Conservation (phyloP, 768 basidiomycete species). For the Lanmaoa pseudosensibilis region DNA sequence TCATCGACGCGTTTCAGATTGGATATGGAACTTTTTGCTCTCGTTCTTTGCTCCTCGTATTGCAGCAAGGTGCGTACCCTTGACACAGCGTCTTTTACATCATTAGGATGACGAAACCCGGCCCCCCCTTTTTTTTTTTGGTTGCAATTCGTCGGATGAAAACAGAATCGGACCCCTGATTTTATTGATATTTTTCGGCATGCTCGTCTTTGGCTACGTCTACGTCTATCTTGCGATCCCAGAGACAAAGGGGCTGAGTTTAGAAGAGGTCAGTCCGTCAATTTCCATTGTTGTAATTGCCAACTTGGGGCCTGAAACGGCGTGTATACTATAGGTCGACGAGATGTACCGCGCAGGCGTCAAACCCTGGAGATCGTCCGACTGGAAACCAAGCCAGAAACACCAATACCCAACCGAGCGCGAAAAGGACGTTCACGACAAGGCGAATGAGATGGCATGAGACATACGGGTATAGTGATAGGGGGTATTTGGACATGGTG, state of each 20-base stretch:
- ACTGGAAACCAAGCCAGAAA: conserved; percentile 53
- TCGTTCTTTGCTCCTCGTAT: conserved; percentile 73
- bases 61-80: conserved; percentile 43
- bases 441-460: neutral
- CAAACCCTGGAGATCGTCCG: conserved; percentile 60
- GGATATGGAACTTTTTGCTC: conserved; percentile 76
- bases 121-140: too few species aligned
- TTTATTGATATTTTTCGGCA: conserved; percentile 75
- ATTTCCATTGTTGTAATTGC: too few species aligned
- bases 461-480: too few species aligned
- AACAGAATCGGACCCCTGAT: conserved; percentile 69
- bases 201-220: conserved; percentile 66
- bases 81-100: neutral
- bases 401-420: conserved; percentile 12
- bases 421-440: neutral
- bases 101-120: neutral
- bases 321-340: too few species aligned
- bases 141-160: neutral
- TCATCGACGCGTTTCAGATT: conserved; percentile 33
- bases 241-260: conserved; percentile 74
- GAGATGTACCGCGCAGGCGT: conserved; percentile 68
- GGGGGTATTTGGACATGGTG: too few species aligned
- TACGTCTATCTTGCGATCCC: conserved; percentile 82
- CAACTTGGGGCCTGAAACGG: too few species aligned
- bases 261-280: conserved; percentile 71